Percentiles rank a stretch among this genome's conserved stretches.
These are phyloP conservation scores for Micromonas commoda DNA, from an alignment of 139 green algal species.

Conservation along the genomic window DNA sequence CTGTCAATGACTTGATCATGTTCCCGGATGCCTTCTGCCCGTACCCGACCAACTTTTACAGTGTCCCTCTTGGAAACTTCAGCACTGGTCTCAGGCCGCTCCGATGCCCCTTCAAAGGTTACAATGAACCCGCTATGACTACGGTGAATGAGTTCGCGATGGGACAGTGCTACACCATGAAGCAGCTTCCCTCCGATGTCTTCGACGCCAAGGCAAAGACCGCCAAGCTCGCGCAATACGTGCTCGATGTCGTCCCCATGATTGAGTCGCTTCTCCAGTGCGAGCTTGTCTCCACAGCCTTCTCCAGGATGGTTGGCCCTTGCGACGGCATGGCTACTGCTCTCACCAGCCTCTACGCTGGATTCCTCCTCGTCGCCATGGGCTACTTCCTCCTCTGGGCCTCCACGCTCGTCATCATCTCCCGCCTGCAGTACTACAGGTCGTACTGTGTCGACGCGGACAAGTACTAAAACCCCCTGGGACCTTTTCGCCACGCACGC, in stretches of 20 bases:
- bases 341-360: not conserved
- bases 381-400: constrained; percentile 13
- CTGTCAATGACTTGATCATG: no score
- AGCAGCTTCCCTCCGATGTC: no score
- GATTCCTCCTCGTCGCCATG: not conserved
- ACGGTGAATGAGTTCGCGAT: no score
- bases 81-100: no score
- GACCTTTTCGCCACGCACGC: not conserved
- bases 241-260: not conserved
- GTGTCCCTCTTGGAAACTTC: no score
- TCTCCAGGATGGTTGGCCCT: not conserved
- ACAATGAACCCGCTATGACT: no score
- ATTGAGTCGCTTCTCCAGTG: not conserved
- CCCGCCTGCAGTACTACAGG: not conserved
- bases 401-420: not conserved
- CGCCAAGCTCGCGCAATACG: no score
- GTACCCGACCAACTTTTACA: no score
- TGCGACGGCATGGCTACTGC: not conserved
- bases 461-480: not conserved
- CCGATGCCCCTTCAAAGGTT: no score
- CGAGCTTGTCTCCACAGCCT: not conserved
- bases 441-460: not conserved
- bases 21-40: no score
- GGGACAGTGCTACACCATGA: no score
- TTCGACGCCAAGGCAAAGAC: no score